Conservation (phyloP, 1,139 yeast genomes). For the Blastobotrys apis region DNA sequence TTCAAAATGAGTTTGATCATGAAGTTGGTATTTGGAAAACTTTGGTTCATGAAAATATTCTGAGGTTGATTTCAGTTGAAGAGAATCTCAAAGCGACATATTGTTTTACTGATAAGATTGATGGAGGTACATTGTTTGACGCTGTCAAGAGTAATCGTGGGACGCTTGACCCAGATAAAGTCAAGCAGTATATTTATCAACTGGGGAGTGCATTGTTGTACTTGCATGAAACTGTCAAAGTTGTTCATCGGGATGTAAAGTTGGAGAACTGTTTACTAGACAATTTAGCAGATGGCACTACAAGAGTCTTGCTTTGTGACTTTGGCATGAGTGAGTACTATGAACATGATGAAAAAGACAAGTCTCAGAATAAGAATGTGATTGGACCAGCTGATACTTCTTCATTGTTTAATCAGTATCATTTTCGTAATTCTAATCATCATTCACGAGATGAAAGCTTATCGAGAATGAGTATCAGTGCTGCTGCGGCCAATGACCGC, state of each 20-base stretch:
- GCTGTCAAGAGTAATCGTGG: constrained; percentile 48
- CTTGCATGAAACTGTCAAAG: constrained; percentile 60
- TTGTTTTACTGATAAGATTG: constrained; percentile 66
- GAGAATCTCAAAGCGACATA: constrained; percentile 64
- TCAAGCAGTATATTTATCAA: constrained; percentile 45
- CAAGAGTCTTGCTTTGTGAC: constrained; percentile 55
- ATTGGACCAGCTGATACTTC: constrained; percentile 32
- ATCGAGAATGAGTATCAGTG: neutral
- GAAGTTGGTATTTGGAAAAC: constrained; percentile 75
- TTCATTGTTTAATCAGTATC: constrained; percentile 25
- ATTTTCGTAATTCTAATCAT: constrained; percentile 4
- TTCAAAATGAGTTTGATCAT: constrained; percentile 53
- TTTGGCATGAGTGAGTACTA: constrained; percentile 71
- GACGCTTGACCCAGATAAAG: constrained; percentile 21
- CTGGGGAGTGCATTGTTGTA: constrained; percentile 60
- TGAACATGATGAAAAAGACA: constrained; percentile 22
- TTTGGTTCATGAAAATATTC: constrained; percentile 58
- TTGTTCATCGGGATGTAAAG: constrained; percentile 87
- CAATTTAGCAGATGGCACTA: constrained; percentile 29
- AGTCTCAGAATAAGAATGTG: constrained; percentile 9
- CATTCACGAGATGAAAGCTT: neutral
- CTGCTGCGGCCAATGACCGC: neutral
- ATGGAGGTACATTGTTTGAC: constrained; percentile 81
- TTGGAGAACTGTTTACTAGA: constrained; percentile 77
- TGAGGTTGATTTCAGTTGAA: constrained; percentile 57